Evolutionary conservation across 2,329 filamentous ascomycete species (phyloP).

Genomic region (Botrytis hyacinthi): DNA sequence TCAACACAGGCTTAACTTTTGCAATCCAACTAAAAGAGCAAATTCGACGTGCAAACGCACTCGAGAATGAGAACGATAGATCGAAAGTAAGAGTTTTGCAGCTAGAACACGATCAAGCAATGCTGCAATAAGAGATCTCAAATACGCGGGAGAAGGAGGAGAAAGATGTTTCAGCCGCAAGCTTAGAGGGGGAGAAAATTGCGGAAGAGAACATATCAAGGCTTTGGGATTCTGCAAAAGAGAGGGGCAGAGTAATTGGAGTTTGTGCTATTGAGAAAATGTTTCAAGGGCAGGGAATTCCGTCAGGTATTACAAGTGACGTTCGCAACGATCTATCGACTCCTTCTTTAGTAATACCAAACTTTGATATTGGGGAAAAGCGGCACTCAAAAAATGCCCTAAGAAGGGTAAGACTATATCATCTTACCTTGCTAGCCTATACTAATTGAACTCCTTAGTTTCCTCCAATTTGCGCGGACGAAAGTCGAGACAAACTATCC

Average conservation of each 20-base stretch:
- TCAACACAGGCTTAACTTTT: background rate
- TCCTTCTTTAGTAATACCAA: background rate
- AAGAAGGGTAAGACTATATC: background rate
- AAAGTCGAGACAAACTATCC: background rate
- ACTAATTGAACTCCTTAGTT: background rate
- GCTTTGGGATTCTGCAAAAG: background rate
- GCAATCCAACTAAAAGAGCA: background rate
- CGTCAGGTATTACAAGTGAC: background rate
- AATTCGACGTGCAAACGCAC: background rate
- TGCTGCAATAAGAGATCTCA: background rate
- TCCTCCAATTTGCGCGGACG: background rate
- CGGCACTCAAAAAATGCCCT: background rate
- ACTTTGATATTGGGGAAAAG: background rate
- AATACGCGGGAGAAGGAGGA: background rate
- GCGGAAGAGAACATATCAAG: background rate
- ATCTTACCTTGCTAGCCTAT: background rate
- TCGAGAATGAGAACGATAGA: background rate
- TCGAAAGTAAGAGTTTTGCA: background rate
- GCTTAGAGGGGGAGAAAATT: background rate
- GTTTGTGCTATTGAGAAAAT: background rate
- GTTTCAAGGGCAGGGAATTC: background rate
- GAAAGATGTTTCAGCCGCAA: background rate
- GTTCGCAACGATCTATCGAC: accelerated
- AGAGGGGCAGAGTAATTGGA: background rate
- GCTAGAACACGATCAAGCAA: background rate